phyloP scores from a whole-genome alignment of 805 yeast genomes.

The Naumovozyma castellii region DNA sequence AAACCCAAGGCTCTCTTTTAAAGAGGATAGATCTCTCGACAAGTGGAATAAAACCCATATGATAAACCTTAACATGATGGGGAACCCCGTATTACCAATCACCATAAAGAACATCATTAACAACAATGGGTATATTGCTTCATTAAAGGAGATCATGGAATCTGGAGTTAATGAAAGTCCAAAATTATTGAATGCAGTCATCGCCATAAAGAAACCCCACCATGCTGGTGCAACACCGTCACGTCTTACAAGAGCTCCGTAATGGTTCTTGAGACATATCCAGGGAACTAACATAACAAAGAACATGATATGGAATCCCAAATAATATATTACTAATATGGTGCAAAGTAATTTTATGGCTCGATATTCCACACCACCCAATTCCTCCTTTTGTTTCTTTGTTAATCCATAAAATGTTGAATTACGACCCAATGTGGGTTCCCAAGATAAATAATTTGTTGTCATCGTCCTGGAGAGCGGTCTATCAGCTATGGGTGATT shows the following conservation, averaged over 20 bases:
- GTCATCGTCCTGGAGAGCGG: neutral
- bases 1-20: slow-evolving; percentile 69
- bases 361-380: slow-evolving; percentile 95
- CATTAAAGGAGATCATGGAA: slow-evolving; percentile 60
- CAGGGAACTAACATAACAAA: slow-evolving; percentile 50
- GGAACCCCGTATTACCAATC: slow-evolving; percentile 92
- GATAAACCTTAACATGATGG: slow-evolving; percentile 65
- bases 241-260: slow-evolving; percentile 34
- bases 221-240: slow-evolving; percentile 66
- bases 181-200: slow-evolving; percentile 70
- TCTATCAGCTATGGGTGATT: slow-evolving; percentile 5
- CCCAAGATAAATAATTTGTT: slow-evolving; percentile 70
- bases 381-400: slow-evolving; percentile 77
- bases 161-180: slow-evolving; percentile 75
- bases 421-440: slow-evolving; percentile 87
- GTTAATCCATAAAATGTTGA: slow-evolving; percentile 79
- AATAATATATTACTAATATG: slow-evolving; percentile 53
- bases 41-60: slow-evolving; percentile 70
- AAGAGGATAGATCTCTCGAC: slow-evolving; percentile 51
- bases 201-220: slow-evolving; percentile 87
- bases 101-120: slow-evolving; percentile 60
- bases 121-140: slow-evolving; percentile 55
- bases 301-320: slow-evolving; percentile 60
- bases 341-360: slow-evolving; percentile 67
- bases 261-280: slow-evolving; percentile 36